Base-by-base conservation (phyloP, 2,329 filamentous ascomycete species). In the Colletotrichum shisoi region DNA sequence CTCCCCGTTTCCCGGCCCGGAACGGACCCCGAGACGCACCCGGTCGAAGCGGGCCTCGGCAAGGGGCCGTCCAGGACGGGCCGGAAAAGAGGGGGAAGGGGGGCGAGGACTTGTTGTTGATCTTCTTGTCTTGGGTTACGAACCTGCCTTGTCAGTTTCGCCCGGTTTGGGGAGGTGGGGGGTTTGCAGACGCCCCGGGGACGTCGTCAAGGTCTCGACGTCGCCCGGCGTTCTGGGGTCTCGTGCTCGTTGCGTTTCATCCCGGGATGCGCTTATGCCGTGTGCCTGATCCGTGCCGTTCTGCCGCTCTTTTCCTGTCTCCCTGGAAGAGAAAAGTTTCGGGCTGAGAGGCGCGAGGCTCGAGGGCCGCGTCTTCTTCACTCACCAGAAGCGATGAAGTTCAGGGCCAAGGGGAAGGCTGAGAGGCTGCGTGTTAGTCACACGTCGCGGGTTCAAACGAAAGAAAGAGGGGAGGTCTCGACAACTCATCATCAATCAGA, bases 301-400 rank as follows among this genome's bases (percentile, higher is more conserved):
- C 64, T 67, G 64, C 64, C 64, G 64, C 64, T 67, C 64, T 63
- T 52, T 42, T 65, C 27, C 7, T 31, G 27, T 46, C 31, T 48
- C 59, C 46, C 49, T 19, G 19, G 31, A 39, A 54, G 49, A 54
- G 44, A 46, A 48, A 37, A 51, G 45, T 7, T 19, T 63, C 37
- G 53, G 52, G 44, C 34, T 54, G 45, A 67, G 64, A 67, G 64
- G 64, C 60, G 64, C 64, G 24, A 31, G 40, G 44, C 44, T 52
- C 17, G 34, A 19, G 37, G 27, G 31, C 46, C 48, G 72, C 73
- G 73, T 77, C 73, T 75, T 76, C 77, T 78, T 79, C 80, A 94
- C 92, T 94, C 88, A 95, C 92, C 91, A 83, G 91, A 92, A 78
- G 92, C 92, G 82, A 95, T 91, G 83, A 95, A 95, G 82, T 95